Evolutionary conservation across 495 filamentous ascomycete genomes (phyloP).

Genomic region (Aspergillus wentii): DNA sequence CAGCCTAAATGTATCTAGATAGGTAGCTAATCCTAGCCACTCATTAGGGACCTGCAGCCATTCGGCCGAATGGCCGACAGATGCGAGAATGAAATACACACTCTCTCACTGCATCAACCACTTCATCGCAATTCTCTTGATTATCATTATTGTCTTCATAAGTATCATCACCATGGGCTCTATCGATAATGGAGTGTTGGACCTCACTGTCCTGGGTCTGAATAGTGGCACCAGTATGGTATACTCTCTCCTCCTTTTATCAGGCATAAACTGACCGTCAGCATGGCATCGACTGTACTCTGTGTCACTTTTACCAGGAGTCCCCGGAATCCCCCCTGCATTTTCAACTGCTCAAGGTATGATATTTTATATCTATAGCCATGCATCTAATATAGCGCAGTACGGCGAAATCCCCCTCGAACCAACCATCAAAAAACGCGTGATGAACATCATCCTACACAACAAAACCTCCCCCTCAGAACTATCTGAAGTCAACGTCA

Average conservation of each 20-base stretch:
- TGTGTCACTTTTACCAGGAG: constrained; percentile 47
- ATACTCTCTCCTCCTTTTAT: too few species aligned
- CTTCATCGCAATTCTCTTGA: background rate
- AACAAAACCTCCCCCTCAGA: constrained; percentile 48
- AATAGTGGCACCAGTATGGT: constrained; percentile 43
- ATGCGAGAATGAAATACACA: background rate
- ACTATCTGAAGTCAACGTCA: constrained; percentile 48
- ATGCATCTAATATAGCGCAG: too few species aligned
- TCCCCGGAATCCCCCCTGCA: constrained; percentile 43
- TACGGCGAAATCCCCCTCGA: constrained; percentile 42
- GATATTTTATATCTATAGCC: too few species aligned
- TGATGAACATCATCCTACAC: constrained; percentile 50
- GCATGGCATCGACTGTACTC: constrained; percentile 48
- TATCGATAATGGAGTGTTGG: constrained; percentile 10
- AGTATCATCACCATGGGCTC: constrained; percentile 8
- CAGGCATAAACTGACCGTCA: too few species aligned
- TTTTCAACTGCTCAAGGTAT: constrained; percentile 38
- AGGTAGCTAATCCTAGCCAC: too few species aligned
- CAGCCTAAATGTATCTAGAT: too few species aligned
- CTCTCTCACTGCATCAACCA: background rate
- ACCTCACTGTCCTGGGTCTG: constrained; percentile 46
- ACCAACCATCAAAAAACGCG: constrained; percentile 49
- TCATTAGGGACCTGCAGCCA: too few species aligned
- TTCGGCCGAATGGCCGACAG: too few species aligned
- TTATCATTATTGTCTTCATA: background rate